Evolutionary conservation across 2,329 filamentous ascomycete genomes (phyloP).

Genomic region (Epichloe baconii): DNA sequence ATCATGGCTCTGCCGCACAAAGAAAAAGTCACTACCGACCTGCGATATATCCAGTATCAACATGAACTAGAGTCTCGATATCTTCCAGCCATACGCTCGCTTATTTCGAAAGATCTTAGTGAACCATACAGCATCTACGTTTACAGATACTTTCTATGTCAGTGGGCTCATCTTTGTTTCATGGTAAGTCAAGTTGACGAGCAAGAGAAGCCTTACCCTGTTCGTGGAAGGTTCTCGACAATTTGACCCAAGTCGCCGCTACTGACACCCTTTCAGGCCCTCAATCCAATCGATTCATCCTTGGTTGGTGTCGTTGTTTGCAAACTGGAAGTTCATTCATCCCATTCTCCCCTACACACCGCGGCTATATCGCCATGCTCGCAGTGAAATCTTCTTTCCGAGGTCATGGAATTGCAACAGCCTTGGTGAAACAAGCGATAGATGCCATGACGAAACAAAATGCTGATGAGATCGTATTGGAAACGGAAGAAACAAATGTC

Average conservation of each 20-base stretch:
- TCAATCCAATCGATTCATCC: constrained; percentile 44
- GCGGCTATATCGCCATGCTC: constrained; percentile 97
- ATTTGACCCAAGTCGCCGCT: background rate
- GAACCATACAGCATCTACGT: constrained; percentile 99
- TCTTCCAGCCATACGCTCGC: constrained; percentile 73
- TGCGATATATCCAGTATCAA: constrained; percentile 49
- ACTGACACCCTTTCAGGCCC: constrained; percentile 29
- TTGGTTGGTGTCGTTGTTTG: constrained; percentile 87
- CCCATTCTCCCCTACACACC: constrained; percentile 60
- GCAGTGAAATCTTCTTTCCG: constrained; percentile 74
- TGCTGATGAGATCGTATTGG: constrained; percentile 88
- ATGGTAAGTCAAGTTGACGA: constrained; percentile 45
- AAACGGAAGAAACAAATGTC: constrained; percentile 88
- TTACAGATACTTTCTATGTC: constrained; percentile 93
- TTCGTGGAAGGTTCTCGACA: background rate
- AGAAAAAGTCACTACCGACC: constrained; percentile 28
- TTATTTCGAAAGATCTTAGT: constrained; percentile 93
- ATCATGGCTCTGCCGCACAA: constrained; percentile 22
- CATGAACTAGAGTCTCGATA: constrained; percentile 49
- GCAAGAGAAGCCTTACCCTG: background rate
- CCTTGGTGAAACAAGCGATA: constrained; percentile 78
- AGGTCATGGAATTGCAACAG: constrained; percentile 76
- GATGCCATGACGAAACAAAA: constrained; percentile 75
- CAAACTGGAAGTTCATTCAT: constrained; percentile 83
- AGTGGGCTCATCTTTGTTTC: constrained; percentile 96